phyloP scores from a whole-genome alignment of 176 grass and related monocot species.

The Oryza australiensis region DNA sequence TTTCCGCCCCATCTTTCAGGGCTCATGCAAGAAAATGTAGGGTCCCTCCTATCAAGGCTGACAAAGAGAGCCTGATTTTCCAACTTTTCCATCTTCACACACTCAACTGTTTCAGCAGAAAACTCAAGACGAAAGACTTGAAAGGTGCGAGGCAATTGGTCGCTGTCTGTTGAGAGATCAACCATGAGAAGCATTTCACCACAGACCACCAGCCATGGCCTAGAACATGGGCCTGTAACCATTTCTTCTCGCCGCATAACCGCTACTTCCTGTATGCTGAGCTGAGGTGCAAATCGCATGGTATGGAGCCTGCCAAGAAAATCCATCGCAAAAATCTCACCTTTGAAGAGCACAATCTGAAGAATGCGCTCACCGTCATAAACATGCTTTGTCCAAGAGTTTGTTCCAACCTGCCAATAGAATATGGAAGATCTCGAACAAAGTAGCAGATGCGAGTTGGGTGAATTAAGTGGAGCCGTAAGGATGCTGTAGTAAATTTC shows the following conservation, averaged over 20 bases:
- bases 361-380: not conserved
- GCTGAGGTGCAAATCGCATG: slow-evolving; percentile 31
- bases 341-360: slow-evolving; percentile 36
- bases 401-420: slow-evolving; percentile 18
- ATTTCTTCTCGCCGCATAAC: slow-evolving; percentile 21
- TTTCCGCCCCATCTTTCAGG: slow-evolving; percentile 69
- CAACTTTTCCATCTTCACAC: slow-evolving; percentile 45
- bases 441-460: slow-evolving; percentile 33
- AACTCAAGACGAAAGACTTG: slow-evolving; percentile 35
- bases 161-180: not conserved
- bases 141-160: not conserved
- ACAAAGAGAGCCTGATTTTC: slow-evolving; percentile 54
- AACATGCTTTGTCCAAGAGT: not conserved
- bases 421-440: not conserved
- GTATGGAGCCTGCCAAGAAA: slow-evolving; percentile 25
- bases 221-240: not conserved
- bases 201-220: slow-evolving; percentile 44
- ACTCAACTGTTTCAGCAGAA: slow-evolving; percentile 13
- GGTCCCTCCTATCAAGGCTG: not conserved
- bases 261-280: slow-evolving; percentile 29
- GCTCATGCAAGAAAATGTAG: slow-evolving; percentile 42
- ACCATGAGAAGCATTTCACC: slow-evolving; percentile 52
- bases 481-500: slow-evolving; percentile 14
- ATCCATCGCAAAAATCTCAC: slow-evolving; percentile 47
- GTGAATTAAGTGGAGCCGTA: slow-evolving; percentile 40